Base-by-base conservation (phyloP, 441 rosid genomes). In the Erodium texanum region DNA sequence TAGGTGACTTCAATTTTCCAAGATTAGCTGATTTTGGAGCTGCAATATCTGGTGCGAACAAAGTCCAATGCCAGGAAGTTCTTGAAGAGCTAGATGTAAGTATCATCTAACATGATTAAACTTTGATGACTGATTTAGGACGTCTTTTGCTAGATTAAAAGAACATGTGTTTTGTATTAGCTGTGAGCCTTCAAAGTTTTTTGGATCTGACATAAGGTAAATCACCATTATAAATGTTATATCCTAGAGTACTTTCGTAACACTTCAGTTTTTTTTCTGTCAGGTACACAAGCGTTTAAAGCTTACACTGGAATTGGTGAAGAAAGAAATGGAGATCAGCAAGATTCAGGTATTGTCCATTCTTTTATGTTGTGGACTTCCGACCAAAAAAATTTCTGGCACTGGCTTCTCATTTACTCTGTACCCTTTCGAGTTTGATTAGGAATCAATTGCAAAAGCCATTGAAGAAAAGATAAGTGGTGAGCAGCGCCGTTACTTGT, bases 1-100 rank as follows among this genome's bases (percentile, higher is more conserved):
- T 95, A 69, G 99, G 96, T 59, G 97, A 92, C 73, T 95, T 95
- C 78, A 95, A 84, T 72, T 89, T 87, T 78, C 83, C 96, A 67
- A 86, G 92, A 75, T 76, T 92, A 74, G 97, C 98, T 22, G 99
- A 92, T 86, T 95, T 95, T 75, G 99, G 98, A 68, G 97, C 99
- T 65, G 99, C 98, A 15, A 95, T 95, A 86, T 90, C 95, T 50
- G 98, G 98, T 36, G 98, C 91, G 65, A 90, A 86, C 81, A 95
- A 83, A 79, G 80, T 83, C 76, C 95, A 90, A 73, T 83, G 89
- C 78, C 97, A 92, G 82, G 80, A 81, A 80, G 99, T 92, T 59
- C 97, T 95, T 76, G 99, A 92, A 80, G 99, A 95, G 86, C 83
- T 95, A 52, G 99, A 95, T 86, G 99, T 95, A 82, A 82, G 98